phyloP scores from a whole-genome alignment of 352 stramenopile genomes.

The Phytophthora lateralis region DNA sequence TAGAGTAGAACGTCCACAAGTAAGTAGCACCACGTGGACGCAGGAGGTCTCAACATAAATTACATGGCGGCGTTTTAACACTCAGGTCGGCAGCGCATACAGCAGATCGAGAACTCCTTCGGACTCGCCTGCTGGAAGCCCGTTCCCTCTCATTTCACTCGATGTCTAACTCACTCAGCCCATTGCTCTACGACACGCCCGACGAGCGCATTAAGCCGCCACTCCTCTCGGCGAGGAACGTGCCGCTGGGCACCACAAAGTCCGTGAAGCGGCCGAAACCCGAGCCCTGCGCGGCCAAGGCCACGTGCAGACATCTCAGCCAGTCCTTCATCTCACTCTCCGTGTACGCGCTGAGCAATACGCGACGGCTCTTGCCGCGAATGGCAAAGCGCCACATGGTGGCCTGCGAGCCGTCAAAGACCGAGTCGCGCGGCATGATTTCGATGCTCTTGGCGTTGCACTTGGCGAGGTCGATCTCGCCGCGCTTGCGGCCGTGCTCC shows the following conservation, averaged over 20 bases:
- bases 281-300: slow-evolving; percentile 53
- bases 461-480: slow-evolving; percentile 75
- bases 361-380: slow-evolving; percentile 59
- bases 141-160: slow-evolving; percentile 8
- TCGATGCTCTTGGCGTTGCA: slow-evolving; percentile 73
- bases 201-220: slow-evolving; percentile 64
- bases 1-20: slow-evolving; percentile 5
- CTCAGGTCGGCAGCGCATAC: slow-evolving; percentile 27
- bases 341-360: slow-evolving; percentile 78
- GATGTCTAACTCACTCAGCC: slow-evolving; percentile 21
- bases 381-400: slow-evolving; percentile 88
- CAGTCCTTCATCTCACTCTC: slow-evolving; percentile 88
- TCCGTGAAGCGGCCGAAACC: slow-evolving; percentile 71
- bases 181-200: slow-evolving; percentile 35
- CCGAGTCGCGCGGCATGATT: slow-evolving; percentile 82
- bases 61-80: slow-evolving; percentile 42
- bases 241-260: slow-evolving; percentile 66
- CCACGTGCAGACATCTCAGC: slow-evolving; percentile 79
- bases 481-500: slow-evolving; percentile 68
- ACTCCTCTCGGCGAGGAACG: slow-evolving; percentile 62
- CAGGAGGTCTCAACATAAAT: slow-evolving; percentile 48
- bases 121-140: slow-evolving; percentile 17
- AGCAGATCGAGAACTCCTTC: slow-evolving; percentile 21
- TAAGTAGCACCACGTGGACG: slow-evolving; percentile 6
- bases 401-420: slow-evolving; percentile 73